Base-by-base conservation (phyloP, 2,329 filamentous ascomycete species). In the Aspergillus vadensis region DNA sequence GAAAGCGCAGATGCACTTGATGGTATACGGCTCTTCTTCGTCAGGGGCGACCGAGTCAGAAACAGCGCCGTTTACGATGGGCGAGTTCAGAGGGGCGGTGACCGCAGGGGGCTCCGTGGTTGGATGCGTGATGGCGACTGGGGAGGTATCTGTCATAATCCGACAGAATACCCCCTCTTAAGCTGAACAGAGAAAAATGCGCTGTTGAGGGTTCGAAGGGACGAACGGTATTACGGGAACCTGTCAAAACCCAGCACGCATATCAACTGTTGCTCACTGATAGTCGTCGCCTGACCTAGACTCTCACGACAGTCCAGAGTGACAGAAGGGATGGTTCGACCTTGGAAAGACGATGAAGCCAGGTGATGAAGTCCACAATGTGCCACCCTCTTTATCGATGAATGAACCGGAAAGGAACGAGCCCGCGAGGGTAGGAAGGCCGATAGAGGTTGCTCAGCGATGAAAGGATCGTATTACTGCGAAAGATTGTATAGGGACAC, bases 1-100 rank as follows among this genome's bases (percentile, higher is more conserved):
- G 78, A 90, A 97, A 76, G 88, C 88, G 80, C 95, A 99, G 70
- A 98, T 96, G 85, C 95, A 99, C 83, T 96, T 97, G 81, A 98
- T 97, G 61, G 91, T 96, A 77, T 96, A 96, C 63, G 79, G 79
- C 63, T 81, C 79, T 65, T 79, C 76, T 63, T 80, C 79, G 53
- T 80, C 79, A 62, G 74, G 72, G 57, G 71, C 69, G 66, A 72
- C 72, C 55, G 73, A 75, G 67, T 80, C 77, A 57, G 78, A 77
- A 55, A 75, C 69, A 61, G 73, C 70, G 63, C 79, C 77, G 69
- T 80, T 79, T 62, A 72, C 72, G 62, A 73, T 67, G 61, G 79
- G 76, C 64, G 78, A 79, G 67, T 74, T 74, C 60, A 76, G 71
- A 70, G 75, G 70, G 65, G 74, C 77, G 76, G 78, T 72, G 75